phyloP scores from a whole-genome alignment of 805 yeast genomes.

The Yamadazyma olivae region DNA sequence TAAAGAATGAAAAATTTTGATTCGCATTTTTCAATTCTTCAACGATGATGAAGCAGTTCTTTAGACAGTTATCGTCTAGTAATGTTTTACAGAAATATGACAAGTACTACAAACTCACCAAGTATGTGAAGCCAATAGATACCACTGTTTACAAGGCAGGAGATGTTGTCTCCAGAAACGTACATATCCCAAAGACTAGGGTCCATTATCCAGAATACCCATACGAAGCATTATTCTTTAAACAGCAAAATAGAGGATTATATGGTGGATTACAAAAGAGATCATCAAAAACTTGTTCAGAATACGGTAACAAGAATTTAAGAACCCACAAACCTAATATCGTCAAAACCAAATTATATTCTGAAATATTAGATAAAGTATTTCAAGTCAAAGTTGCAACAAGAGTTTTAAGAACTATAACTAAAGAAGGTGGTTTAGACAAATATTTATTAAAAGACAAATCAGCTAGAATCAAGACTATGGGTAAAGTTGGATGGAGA shows the following conservation, averaged over 20 bases:
- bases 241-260: slow-evolving; percentile 82
- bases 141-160: slow-evolving; percentile 35
- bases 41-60: slow-evolving; percentile 1
- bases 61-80: slow-evolving; percentile 5
- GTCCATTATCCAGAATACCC: slow-evolving; percentile 27
- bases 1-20: not conserved
- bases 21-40: not conserved
- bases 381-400: slow-evolving; percentile 67
- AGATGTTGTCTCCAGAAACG: slow-evolving; percentile 25
- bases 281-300: slow-evolving; percentile 76
- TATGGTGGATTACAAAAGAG: slow-evolving; percentile 85
- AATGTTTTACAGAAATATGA: slow-evolving; percentile 14
- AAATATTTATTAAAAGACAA: slow-evolving; percentile 83
- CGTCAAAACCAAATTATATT: slow-evolving; percentile 73
- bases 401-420: slow-evolving; percentile 79
- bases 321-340: slow-evolving; percentile 82
- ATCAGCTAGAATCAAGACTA: slow-evolving; percentile 84
- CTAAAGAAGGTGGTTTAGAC: slow-evolving; percentile 94
- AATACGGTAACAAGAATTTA: slow-evolving; percentile 68
- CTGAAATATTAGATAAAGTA: slow-evolving; percentile 64
- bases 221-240: slow-evolving; percentile 72
- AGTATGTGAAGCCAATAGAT: slow-evolving; percentile 37
- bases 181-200: slow-evolving; percentile 20
- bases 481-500: slow-evolving; percentile 92
- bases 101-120: slow-evolving; percentile 39